phyloP scores from a whole-genome alignment of 176 grass and related monocot genomes.

The Rhynchospora tenuis region DNA sequence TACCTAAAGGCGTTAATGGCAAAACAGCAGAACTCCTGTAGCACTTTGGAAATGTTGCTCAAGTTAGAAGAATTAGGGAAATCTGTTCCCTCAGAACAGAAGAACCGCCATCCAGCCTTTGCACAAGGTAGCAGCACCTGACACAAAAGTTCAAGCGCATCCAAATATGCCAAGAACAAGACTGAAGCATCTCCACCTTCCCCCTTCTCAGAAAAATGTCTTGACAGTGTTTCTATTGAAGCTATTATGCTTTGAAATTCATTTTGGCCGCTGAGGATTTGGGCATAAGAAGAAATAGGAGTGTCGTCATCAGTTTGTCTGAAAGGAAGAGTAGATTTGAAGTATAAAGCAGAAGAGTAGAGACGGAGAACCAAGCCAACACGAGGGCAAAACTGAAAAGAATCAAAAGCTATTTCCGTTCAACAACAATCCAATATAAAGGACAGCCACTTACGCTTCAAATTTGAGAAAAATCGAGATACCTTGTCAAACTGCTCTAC shows the following conservation, averaged over 20 bases:
- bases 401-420: slow-evolving; percentile 11
- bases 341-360: slow-evolving; percentile 57
- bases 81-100: slow-evolving; percentile 36
- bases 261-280: slow-evolving; percentile 24
- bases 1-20: slow-evolving; percentile 52
- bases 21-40: slow-evolving; percentile 59
- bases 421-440: slow-evolving; percentile 17
- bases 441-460: slow-evolving; percentile 8
- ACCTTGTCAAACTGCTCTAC: slow-evolving; percentile 51
- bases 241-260: slow-evolving; percentile 30
- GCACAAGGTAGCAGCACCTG: slow-evolving; percentile 46
- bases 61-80: slow-evolving; percentile 26
- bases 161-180: slow-evolving; percentile 50
- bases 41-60: slow-evolving; percentile 24
- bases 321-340: slow-evolving; percentile 22
- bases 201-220: slow-evolving; percentile 18
- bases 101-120: slow-evolving; percentile 41
- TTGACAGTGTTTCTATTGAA: slow-evolving; percentile 33
- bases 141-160: slow-evolving; percentile 66
- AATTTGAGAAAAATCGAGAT: slow-evolving; percentile 34
- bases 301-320: slow-evolving; percentile 24
- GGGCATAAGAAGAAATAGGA: slow-evolving; percentile 17
- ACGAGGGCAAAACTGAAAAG: slow-evolving; percentile 41
- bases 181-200: slow-evolving; percentile 21
- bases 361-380: slow-evolving; percentile 49